These are phyloP conservation scores for Isabelozyma pseudorhagii DNA, from an alignment of 805 yeast genomes.

Conservation along the genomic window DNA sequence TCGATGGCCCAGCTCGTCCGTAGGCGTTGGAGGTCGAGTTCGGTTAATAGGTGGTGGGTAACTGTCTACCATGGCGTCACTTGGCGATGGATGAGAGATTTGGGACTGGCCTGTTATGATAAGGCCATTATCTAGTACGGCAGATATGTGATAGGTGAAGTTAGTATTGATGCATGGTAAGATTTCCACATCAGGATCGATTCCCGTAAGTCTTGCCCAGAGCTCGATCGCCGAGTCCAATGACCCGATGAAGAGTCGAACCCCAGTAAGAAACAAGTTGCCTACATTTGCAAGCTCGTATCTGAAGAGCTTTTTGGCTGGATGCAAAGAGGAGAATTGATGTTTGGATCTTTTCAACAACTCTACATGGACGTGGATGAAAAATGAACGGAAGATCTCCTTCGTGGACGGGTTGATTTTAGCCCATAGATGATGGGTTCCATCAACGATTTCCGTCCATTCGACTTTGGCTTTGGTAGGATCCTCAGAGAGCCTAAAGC, in stretches of 20 bases:
- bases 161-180: slow-evolving; percentile 83
- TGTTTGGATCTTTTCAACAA: slow-evolving; percentile 63
- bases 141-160: slow-evolving; percentile 84
- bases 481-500: slow-evolving; percentile 49
- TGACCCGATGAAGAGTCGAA: slow-evolving; percentile 77
- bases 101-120: slow-evolving; percentile 89
- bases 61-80: slow-evolving; percentile 13
- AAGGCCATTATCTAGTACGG: slow-evolving; percentile 63
- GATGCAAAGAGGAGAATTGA: slow-evolving; percentile 13
- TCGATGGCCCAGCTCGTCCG: slow-evolving; percentile 1
- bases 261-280: slow-evolving; percentile 78
- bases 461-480: slow-evolving; percentile 55
- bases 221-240: slow-evolving; percentile 81
- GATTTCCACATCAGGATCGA: slow-evolving; percentile 52
- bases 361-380: slow-evolving; percentile 77
- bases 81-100: slow-evolving; percentile 76
- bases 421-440: slow-evolving; percentile 68
- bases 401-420: slow-evolving; percentile 56
- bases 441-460: slow-evolving; percentile 80
- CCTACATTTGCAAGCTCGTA: slow-evolving; percentile 83
- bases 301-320: slow-evolving; percentile 53
- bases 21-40: slow-evolving; percentile 22
- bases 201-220: slow-evolving; percentile 59
- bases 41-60: slow-evolving; percentile 24
- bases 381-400: slow-evolving; percentile 72